Evolutionary conservation across 306 rosid species (phyloP).

Genomic region (Vigna mungo): DNA sequence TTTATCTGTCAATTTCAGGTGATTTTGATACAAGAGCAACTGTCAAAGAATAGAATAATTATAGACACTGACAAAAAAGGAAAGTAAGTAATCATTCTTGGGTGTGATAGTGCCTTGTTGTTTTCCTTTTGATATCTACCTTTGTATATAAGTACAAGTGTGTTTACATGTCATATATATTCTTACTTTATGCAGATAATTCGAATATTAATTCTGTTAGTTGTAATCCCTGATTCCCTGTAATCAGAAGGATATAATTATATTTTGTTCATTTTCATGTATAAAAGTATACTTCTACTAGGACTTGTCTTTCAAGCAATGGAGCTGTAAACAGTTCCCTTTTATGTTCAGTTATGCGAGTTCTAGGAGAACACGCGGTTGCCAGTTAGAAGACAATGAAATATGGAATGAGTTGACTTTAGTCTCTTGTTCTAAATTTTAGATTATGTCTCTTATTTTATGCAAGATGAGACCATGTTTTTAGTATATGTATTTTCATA

Average conservation of each 20-base stretch:
- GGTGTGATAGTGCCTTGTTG: constrained; percentile 29
- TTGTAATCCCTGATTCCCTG: constrained; percentile 18
- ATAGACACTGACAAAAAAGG: constrained; percentile 87
- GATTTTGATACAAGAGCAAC: constrained; percentile 90
- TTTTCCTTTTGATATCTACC: constrained; percentile 17
- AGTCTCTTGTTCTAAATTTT: background rate
- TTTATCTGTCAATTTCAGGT: constrained; percentile 65
- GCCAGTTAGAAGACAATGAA: constrained; percentile 1
- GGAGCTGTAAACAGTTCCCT: background rate
- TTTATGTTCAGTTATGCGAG: background rate
- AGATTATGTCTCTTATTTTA: constrained; percentile 4
- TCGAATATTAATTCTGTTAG: too few relatives aligned
- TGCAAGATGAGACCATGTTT: background rate
- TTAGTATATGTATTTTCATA: background rate
- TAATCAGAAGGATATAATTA: constrained; percentile 3
- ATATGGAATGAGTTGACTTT: background rate
- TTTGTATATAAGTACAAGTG: constrained; percentile 3
- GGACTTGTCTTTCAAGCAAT: constrained; percentile 8
- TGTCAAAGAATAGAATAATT: constrained; percentile 91
- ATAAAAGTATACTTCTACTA: background rate
- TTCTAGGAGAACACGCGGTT: background rate
- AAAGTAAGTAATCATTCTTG: constrained; percentile 65
- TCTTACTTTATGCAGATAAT: too few relatives aligned
- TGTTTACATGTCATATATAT: background rate
- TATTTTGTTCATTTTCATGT: background rate